A percentile compares a stretch with the other conserved stretches of the same genome.
Evolutionary conservation across 208 protist genomes (phyloP).

Genomic region (Polymyxa betae): DNA sequence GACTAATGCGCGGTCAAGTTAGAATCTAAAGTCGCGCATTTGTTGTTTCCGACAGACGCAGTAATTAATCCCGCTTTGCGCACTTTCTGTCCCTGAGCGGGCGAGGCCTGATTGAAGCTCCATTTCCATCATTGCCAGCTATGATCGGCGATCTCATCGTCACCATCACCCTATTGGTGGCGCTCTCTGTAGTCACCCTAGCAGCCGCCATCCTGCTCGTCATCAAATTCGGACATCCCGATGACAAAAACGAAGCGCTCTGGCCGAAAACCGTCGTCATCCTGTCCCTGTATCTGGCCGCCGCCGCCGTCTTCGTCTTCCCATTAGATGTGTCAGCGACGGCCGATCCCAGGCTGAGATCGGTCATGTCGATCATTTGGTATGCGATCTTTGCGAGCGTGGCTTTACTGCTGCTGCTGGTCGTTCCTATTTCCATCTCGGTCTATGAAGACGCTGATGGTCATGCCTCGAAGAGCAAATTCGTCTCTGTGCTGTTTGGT

Average conservation of each 20-base stretch:
- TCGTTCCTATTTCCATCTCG: conserved; percentile 32
- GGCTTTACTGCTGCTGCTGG: conserved; percentile 3
- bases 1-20: too few relatives aligned
- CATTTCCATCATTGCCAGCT: neutral
- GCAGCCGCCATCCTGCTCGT: conserved; percentile 34
- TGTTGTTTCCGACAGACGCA: neutral
- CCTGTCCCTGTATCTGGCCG: conserved; percentile 27
- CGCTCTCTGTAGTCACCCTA: neutral
- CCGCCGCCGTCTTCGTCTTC: neutral
- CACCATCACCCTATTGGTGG: neutral
- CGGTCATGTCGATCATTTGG: neutral
- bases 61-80: neutral
- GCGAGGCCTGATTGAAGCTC: neutral
- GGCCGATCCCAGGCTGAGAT: neutral
- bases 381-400: neutral
- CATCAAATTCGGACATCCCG: conserved; percentile 55
- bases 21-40: too few relatives aligned
- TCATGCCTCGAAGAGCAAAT: neutral
- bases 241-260: conserved; percentile 37
- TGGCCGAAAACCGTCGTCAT: conserved; percentile 47
- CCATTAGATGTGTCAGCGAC: conserved; percentile 12
- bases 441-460: conserved; percentile 23
- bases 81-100: neutral
- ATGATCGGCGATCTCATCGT: neutral
- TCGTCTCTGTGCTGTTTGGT: neutral